Evolutionary conservation across 495 filamentous ascomycete species (phyloP), one percentile per base, ranked within the genome.

Genomic region (Pyrenula aspistea): DNA sequence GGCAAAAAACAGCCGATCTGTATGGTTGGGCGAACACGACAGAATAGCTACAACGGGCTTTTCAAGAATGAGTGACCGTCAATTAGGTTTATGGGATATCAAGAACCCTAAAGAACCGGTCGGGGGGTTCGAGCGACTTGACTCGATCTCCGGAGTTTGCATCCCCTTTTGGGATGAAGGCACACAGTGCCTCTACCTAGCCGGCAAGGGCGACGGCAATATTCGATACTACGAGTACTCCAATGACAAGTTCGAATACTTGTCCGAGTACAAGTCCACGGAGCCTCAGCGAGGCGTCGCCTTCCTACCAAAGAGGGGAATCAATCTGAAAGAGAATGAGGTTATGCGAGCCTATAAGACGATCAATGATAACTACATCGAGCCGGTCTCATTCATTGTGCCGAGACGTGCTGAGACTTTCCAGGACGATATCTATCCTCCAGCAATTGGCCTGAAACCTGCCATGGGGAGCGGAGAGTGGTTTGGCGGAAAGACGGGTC

Each of bases 91-190:
- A 36, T 98, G 93, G 93, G 93, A 98, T 76, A 82, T 92, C 50
- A 85, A 89, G 58, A 81, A 83, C 50, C 84, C 84, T 25, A 71
- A 70, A 20, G 85, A 91, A 60, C 93, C 93, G 19, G 83, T 96
- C 62, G 90, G 87, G 25, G 91, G 89, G 2, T 96, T 95, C 71
- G 81, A 82, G 64, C 84, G 83, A 51, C 75, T 98, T 51, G 94
- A 97, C 68, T 89, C 89, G 23, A 95, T 95, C 60, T 96, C 92
- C 19, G 94, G 94, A 63, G 90, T 98, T 51, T 95, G 89, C 77
- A 97, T 98, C 89, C 93, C 93, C 3, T 98, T 98, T 82, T 98
- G 93, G 93, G 93, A 98, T 68, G 94, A 97, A 53, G 87, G 89
- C 36, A 95, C 88, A 8, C 88, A 89, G 68, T 91, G 88, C 59